phyloP scores from a whole-genome alignment of 78 protist species.

The Cyanophora paradoxa region DNA sequence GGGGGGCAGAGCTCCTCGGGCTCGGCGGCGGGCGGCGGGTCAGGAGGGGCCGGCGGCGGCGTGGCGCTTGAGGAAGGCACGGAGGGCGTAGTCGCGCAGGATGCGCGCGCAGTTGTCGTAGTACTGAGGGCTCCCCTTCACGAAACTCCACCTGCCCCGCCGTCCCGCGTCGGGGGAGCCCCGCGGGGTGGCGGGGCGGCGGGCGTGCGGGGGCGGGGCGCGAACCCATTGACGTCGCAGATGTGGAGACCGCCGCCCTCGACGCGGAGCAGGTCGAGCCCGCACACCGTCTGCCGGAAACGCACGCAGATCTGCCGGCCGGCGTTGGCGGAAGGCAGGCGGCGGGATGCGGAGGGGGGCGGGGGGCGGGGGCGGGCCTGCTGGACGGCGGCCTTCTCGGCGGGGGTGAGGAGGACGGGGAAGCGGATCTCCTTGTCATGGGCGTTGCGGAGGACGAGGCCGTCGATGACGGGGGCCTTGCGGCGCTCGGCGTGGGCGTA shows the following conservation, averaged over 20 bases:
- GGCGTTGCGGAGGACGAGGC: slow-evolving; percentile 70
- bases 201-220: too few relatives aligned
- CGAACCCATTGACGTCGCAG: slow-evolving; percentile 29
- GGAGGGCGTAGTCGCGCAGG: neutral
- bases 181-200: too few relatives aligned
- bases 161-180: too few relatives aligned
- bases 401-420: too few relatives aligned
- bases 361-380: too few relatives aligned
- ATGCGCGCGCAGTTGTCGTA: neutral
- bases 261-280: slow-evolving; percentile 9
- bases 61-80: too few relatives aligned
- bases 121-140: slow-evolving; percentile 15
- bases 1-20: too few relatives aligned
- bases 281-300: slow-evolving; percentile 21
- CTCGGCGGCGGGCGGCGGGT: too few relatives aligned
- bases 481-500: slow-evolving; percentile 83
- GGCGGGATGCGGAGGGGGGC: too few relatives aligned
- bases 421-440: slow-evolving; percentile 75
- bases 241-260: neutral
- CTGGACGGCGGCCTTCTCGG: neutral
- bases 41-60: too few relatives aligned
- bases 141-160: slow-evolving; percentile 27
- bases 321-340: neutral
- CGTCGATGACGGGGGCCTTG: slow-evolving; percentile 91
- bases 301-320: neutral